Conservation (phyloP, 768 basidiomycete species). For the Dendrothele bispora region DNA sequence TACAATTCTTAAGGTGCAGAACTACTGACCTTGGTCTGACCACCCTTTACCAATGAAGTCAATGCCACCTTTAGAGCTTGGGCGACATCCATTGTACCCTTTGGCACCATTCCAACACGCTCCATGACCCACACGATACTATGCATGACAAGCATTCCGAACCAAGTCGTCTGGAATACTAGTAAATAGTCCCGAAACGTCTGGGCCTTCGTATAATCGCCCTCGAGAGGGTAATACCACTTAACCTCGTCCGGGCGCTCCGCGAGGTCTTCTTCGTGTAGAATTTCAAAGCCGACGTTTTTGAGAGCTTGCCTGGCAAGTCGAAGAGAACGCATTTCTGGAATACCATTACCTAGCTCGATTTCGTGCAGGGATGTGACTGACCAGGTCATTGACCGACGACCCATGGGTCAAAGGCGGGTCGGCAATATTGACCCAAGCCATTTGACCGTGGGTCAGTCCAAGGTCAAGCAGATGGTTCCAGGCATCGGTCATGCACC, state of each 20-base stretch:
- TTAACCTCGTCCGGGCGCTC: slow-evolving; percentile 73
- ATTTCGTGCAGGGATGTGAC: slow-evolving; percentile 92
- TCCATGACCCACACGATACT: slow-evolving; percentile 78
- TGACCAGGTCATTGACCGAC: too few species aligned
- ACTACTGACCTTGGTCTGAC: slow-evolving; percentile 72
- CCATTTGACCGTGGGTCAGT: too few species aligned
- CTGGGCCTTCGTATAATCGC: slow-evolving; percentile 90
- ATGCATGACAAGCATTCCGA: slow-evolving; percentile 83
- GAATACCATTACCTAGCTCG: slow-evolving; percentile 95
- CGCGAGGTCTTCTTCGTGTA: slow-evolving; percentile 93
- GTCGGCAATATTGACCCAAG: too few species aligned
- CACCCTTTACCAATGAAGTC: slow-evolving; percentile 77
- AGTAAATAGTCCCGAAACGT: slow-evolving; percentile 90
- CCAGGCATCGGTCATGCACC: slow-evolving; percentile 98
- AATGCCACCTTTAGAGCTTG: slow-evolving; percentile 86
- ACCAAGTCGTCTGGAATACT: slow-evolving; percentile 88
- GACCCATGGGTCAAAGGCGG: too few species aligned
- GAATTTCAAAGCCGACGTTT: slow-evolving; percentile 82
- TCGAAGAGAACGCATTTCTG: slow-evolving; percentile 86
- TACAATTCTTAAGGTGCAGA: not conserved
- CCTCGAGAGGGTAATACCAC: slow-evolving; percentile 98
- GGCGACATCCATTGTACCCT: slow-evolving; percentile 89
- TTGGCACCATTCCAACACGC: slow-evolving; percentile 76
- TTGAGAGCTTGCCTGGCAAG: slow-evolving; percentile 74
- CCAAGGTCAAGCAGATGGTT: too few species aligned